Conservation (phyloP, 306 rosid species). For the Dryas alaskensis region DNA sequence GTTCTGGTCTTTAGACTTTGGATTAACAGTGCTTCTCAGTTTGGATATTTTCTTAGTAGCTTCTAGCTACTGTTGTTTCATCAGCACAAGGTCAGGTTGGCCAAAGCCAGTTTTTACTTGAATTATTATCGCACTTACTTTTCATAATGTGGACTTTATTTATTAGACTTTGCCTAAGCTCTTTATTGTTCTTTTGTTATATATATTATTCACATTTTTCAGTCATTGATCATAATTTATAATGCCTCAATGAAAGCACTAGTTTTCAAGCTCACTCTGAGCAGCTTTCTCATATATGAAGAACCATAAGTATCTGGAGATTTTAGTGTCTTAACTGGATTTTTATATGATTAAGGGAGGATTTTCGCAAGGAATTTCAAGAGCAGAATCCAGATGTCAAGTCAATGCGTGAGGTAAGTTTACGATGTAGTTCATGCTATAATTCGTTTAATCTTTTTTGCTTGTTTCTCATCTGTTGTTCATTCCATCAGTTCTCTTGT, state of each 20-base stretch:
- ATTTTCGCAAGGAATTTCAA: slow-evolving; percentile 83
- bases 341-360: slow-evolving; percentile 67
- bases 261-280: slow-evolving; percentile 12
- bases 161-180: no score
- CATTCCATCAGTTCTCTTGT: not conserved
- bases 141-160: no score
- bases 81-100: no score
- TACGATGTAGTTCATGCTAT: not conserved
- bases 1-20: not conserved
- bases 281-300: slow-evolving; percentile 22
- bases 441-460: not conserved
- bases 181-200: not conserved
- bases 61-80: not conserved
- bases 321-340: slow-evolving; percentile 17
- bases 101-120: not conserved
- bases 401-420: slow-evolving; percentile 82
- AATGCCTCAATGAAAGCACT: not conserved
- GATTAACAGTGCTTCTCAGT: not conserved
- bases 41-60: not conserved
- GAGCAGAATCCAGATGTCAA: slow-evolving; percentile 80
- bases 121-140: no score
- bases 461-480: slow-evolving; percentile 6
- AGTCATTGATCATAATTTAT: not conserved
- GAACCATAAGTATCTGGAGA: slow-evolving; percentile 12
- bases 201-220: not conserved